Evolutionary conservation across 805 yeast genomes (phyloP).

Genomic region (Candida coquimbonensis): DNA sequence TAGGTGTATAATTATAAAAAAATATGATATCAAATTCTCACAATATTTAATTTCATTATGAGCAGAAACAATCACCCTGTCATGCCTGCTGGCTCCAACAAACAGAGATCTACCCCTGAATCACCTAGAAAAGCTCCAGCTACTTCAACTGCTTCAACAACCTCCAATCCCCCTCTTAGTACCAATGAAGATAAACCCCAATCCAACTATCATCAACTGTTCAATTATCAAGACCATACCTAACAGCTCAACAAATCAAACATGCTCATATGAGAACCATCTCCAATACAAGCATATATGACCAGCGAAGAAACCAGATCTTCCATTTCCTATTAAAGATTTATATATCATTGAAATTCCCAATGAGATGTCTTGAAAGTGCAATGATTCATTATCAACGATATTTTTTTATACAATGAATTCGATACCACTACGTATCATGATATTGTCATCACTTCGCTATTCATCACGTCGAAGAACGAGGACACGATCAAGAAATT

Average conservation of each 20-base stretch:
- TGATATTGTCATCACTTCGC: constrained; percentile 61
- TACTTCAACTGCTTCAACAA: neutral
- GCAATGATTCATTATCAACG: constrained; percentile 71
- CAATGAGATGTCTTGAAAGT: constrained; percentile 61
- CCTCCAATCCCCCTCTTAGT: neutral
- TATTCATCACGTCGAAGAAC: constrained; percentile 67
- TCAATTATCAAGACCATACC: constrained; percentile 54
- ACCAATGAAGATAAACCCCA: neutral
- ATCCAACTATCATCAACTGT: constrained; percentile 17
- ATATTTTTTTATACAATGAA: constrained; percentile 55
- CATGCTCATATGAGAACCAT: constrained; percentile 46
- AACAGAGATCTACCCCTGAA: neutral
- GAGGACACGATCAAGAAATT: constrained; percentile 81
- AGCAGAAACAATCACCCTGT: neutral
- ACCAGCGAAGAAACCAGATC: constrained; percentile 46
- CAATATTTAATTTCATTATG: no score
- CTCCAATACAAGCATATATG: constrained; percentile 40
- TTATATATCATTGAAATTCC: constrained; percentile 51
- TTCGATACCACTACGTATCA: constrained; percentile 48
- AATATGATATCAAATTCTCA: no score
- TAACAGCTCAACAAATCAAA: constrained; percentile 47
- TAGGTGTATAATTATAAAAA: no score
- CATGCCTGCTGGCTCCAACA: constrained; percentile 1
- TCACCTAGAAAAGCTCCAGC: neutral
- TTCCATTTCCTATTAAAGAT: constrained; percentile 49